Percentiles rank a stretch among this genome's conserved stretches.
These are phyloP conservation scores for Neofusicoccum parvum DNA, from an alignment of 2,329 filamentous ascomycete species.

Conservation along the genomic window DNA sequence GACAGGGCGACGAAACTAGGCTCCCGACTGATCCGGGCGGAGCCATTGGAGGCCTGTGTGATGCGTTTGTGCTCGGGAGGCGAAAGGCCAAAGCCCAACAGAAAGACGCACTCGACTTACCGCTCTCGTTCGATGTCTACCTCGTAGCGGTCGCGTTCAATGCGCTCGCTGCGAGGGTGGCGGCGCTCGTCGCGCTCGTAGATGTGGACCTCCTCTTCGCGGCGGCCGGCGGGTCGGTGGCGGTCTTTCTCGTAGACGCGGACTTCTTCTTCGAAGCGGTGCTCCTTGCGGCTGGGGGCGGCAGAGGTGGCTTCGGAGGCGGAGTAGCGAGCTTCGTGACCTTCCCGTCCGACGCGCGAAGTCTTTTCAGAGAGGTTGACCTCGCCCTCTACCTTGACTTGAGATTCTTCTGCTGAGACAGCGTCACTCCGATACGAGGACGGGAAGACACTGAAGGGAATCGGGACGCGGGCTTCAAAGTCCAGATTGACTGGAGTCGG, in stretches of 20 bases:
- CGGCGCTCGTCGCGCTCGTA: conserved; percentile 29
- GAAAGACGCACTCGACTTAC: conserved; percentile 24
- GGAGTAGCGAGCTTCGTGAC: conserved; percentile 76
- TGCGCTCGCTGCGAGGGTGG: conserved; percentile 10
- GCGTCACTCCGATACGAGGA: conserved; percentile 87
- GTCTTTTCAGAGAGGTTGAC: conserved; percentile 72
- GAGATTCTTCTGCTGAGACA: conserved; percentile 61
- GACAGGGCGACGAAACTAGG: conserved; percentile 31
- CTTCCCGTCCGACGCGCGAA: conserved; percentile 96
- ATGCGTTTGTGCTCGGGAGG: conserved; percentile 30
- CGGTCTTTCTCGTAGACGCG: conserved; percentile 78
- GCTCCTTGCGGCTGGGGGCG: conserved; percentile 55
- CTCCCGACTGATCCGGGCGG: conserved; percentile 7
- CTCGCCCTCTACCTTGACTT: conserved; percentile 86
- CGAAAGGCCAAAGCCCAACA: background rate
- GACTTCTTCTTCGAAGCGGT: conserved; percentile 81
- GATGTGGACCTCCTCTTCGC: conserved; percentile 36
- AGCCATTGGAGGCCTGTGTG: conserved; percentile 10
- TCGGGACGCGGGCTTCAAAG: conserved; percentile 99
- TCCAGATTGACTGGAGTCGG: conserved; percentile 94
- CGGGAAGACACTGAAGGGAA: conserved; percentile 99
- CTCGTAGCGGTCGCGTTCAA: conserved; percentile 24
- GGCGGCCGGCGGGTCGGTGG: conserved; percentile 61
- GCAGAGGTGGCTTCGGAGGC: conserved; percentile 47
- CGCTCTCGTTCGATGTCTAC: conserved; percentile 33